phyloP scores from a whole-genome alignment of 441 rosid species.

The Flueggea neowawraea region DNA sequence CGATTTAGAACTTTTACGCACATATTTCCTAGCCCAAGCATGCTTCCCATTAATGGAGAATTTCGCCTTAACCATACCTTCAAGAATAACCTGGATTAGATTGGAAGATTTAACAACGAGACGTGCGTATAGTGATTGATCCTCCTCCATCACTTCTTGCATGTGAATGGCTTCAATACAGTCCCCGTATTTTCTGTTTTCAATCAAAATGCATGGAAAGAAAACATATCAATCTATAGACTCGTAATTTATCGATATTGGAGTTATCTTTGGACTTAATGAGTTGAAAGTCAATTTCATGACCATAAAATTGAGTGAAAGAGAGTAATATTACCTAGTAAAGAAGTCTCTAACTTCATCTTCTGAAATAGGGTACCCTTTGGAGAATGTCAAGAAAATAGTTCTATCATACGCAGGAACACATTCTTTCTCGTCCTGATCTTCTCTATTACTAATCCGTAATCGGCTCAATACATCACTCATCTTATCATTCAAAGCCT shows the following conservation, averaged over 20 bases:
- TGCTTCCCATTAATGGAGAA: conserved; percentile 75
- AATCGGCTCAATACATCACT: conserved; percentile 10
- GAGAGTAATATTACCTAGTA: conserved; percentile 37
- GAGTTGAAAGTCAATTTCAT: background rate
- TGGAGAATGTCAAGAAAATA: conserved; percentile 74
- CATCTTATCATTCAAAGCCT: conserved; percentile 21
- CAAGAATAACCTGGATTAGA: conserved; percentile 27
- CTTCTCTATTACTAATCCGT: conserved; percentile 2
- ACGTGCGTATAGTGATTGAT: conserved; percentile 58
- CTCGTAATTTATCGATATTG: too few species aligned
- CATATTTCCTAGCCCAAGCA: conserved; percentile 63
- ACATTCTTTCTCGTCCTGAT: background rate
- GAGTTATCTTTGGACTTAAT: too few species aligned
- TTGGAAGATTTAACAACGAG: conserved; percentile 37
- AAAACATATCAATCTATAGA: too few species aligned
- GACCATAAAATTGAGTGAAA: background rate
- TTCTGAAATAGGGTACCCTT: conserved; percentile 57
- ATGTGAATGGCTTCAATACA: conserved; percentile 43
- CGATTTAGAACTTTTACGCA: conserved; percentile 22
- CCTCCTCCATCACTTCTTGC: conserved; percentile 42
- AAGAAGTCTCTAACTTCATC: conserved; percentile 49
- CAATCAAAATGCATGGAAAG: too few species aligned
- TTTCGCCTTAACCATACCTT: conserved; percentile 34
- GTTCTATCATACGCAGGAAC: conserved; percentile 41
- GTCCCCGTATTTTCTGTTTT: conserved; percentile 51